Evolutionary conservation across 2,329 filamentous ascomycete species (phyloP).

Genomic region (Cytospora piceicola): DNA sequence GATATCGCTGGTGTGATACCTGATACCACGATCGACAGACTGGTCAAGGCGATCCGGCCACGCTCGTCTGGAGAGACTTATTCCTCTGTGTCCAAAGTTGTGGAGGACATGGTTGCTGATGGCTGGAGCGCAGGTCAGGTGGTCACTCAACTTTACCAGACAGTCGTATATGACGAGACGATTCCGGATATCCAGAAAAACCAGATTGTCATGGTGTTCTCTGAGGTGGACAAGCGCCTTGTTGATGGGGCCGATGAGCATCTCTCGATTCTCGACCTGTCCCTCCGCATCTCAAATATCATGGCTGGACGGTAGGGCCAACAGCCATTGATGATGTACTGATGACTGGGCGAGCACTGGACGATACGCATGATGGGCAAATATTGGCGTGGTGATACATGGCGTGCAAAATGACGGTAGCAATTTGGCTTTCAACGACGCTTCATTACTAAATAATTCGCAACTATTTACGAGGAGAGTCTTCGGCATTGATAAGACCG

Average conservation of each 20-base stretch:
- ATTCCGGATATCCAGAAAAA: conserved; percentile 88
- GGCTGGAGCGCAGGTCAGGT: conserved; percentile 96
- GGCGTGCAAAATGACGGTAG: conserved; percentile 33
- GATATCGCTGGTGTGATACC: conserved; percentile 98
- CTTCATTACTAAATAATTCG: conserved; percentile 28
- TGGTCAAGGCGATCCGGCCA: conserved; percentile 78
- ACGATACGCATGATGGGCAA: not conserved
- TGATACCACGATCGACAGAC: conserved; percentile 66
- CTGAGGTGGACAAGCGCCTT: conserved; percentile 90
- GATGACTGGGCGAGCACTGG: not conserved
- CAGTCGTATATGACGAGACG: conserved; percentile 80
- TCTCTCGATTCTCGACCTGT: conserved; percentile 83
- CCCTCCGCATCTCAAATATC: conserved; percentile 78
- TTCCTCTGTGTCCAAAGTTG: conserved; percentile 72
- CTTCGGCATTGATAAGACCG: conserved; percentile 52
- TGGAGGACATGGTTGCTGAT: conserved; percentile 91
- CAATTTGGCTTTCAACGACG: conserved; percentile 13
- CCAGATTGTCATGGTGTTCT: conserved; percentile 85
- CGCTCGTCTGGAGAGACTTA: conserved; percentile 68
- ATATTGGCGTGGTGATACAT: conserved; percentile 15
- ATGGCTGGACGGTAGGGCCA: conserved; percentile 52
- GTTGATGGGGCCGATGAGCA: conserved; percentile 97
- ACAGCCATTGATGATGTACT: conserved; percentile 4
- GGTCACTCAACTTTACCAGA: conserved; percentile 77
- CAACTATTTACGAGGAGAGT: conserved; percentile 29